Percentiles rank a stretch among this genome's conserved stretches.
Evolutionary conservation across 2,329 filamentous ascomycete genomes (phyloP).

Genomic region (Akanthomyces dipterigenus): DNA sequence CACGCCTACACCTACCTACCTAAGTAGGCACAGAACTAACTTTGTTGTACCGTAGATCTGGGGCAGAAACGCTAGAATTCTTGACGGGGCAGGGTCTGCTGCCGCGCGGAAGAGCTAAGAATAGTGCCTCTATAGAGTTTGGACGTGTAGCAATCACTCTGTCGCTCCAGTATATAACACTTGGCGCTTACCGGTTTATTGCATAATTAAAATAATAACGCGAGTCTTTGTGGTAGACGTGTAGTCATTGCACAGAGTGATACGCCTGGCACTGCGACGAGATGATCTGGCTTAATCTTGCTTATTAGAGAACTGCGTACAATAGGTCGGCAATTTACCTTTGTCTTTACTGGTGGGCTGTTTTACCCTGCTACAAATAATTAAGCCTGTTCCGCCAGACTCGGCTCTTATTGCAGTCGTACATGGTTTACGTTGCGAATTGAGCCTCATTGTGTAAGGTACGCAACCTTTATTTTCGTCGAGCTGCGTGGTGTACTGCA

Average conservation of each 20-base stretch:
- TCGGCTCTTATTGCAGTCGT: background rate
- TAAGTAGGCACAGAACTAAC: conserved; percentile 1
- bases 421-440: background rate
- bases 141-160: background rate
- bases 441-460: background rate
- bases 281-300: background rate
- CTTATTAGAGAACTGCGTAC: background rate
- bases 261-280: background rate
- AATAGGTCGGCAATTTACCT: background rate
- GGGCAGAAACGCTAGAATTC: conserved; percentile 10
- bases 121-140: background rate
- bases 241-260: background rate
- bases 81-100: background rate
- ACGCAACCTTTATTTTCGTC: no score
- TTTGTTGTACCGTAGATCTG: conserved; percentile 10
- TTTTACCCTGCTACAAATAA: background rate
- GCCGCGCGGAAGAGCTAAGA: background rate
- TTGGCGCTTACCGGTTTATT: background rate
- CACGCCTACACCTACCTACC: no score
- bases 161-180: background rate
- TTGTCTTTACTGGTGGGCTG: background rate
- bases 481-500: no score
- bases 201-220: background rate
- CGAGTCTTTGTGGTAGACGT: background rate
- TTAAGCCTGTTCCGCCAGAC: background rate